Conservation (phyloP, 2,329 filamentous ascomycete genomes). For the Fusarium sacchari region DNA sequence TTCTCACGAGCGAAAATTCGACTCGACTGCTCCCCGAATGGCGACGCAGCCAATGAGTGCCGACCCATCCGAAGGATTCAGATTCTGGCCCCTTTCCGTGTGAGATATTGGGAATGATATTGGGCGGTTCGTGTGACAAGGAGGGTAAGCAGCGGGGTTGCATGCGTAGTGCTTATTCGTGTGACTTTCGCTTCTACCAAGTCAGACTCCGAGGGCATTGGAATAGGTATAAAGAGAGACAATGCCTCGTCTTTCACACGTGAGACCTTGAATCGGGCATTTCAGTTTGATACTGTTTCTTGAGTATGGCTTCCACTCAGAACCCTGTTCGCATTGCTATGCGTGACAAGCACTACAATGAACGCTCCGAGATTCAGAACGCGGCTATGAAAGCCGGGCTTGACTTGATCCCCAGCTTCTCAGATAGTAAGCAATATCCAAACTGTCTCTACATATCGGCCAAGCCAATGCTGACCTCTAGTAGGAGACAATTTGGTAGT, state of each 20-base stretch:
- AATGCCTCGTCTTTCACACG: not conserved
- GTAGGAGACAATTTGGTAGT: not conserved
- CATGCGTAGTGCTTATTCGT: not conserved
- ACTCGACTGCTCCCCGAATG: not conserved
- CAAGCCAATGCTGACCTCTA: rapidly evolving
- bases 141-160: not conserved
- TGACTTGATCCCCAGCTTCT: not conserved
- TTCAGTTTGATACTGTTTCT: rapidly evolving
- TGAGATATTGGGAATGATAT: not conserved
- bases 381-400: not conserved
- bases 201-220: too few species aligned
- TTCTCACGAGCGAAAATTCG: not conserved
- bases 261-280: rapidly evolving
- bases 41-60: not conserved
- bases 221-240: not conserved
- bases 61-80: not conserved
- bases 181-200: not conserved
- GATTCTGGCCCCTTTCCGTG: rapidly evolving
- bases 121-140: not conserved
- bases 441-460: rapidly evolving
- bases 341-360: conserved; percentile 9
- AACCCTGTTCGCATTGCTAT: conserved; percentile 2
- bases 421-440: not conserved
- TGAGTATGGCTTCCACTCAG: not conserved
- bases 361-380: conserved; percentile 9